Conservation (phyloP, 2,329 filamentous ascomycete species). For the Beauveria bassiana region DNA sequence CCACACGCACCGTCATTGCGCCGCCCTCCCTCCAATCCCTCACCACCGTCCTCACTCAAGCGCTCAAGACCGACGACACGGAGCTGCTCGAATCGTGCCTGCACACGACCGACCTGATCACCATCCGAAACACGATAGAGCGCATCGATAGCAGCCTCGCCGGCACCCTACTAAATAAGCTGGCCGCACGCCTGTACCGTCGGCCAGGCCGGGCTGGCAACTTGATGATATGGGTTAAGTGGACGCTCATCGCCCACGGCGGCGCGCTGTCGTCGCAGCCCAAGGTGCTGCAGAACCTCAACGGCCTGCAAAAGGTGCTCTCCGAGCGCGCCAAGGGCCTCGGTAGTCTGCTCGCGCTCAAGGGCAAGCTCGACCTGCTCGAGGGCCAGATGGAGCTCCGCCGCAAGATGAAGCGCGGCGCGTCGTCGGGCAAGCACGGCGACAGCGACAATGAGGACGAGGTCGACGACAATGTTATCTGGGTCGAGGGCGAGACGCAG, state of each 20-base stretch:
- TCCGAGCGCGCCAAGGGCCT: constrained; percentile 79
- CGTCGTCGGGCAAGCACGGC: constrained; percentile 31
- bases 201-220: constrained; percentile 83
- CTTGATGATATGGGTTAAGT: constrained; percentile 92
- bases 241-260: constrained; percentile 86
- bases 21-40: constrained; percentile 71
- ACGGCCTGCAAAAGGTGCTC: constrained; percentile 75
- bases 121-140: constrained; percentile 83
- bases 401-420: constrained; percentile 52
- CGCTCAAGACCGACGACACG: constrained; percentile 84
- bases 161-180: constrained; percentile 67
- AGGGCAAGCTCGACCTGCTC: constrained; percentile 92
- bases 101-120: constrained; percentile 66
- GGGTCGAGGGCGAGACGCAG: constrained; percentile 75
- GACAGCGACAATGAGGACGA: constrained; percentile 46
- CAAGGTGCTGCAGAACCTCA: constrained; percentile 71
- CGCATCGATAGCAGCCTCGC: constrained; percentile 81
- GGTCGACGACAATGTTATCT: constrained; percentile 67
- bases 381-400: constrained; percentile 82
- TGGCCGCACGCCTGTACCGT: constrained; percentile 79
- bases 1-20: constrained; percentile 41
- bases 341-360: constrained; percentile 74
- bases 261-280: constrained; percentile 82
- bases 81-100: constrained; percentile 89
- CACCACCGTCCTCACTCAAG: constrained; percentile 86